A percentile compares a stretch with the other conserved stretches of the same genome.
phyloP scores from a whole-genome alignment of 2,329 filamentous ascomycete species.

The Hypoxylon sp. region DNA sequence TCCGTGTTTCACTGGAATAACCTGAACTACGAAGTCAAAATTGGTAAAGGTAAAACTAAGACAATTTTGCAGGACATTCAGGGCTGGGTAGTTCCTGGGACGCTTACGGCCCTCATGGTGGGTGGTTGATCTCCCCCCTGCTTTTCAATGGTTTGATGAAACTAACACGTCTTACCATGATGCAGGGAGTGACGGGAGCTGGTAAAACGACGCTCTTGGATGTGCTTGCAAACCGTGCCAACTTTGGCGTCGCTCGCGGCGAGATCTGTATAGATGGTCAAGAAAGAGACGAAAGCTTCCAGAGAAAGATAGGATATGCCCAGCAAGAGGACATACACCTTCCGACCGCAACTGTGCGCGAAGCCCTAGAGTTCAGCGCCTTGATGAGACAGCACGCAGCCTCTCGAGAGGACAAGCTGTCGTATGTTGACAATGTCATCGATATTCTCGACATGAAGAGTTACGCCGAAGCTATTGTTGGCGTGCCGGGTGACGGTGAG shows the following conservation, averaged over 20 bases:
- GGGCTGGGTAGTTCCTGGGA: too few relatives aligned
- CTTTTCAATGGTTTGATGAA: too few relatives aligned
- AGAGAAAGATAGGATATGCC: slow-evolving; percentile 89
- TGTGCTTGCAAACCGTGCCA: slow-evolving; percentile 74
- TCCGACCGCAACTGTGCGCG: slow-evolving; percentile 83
- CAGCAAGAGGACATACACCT: slow-evolving; percentile 92
- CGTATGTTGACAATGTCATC: slow-evolving; percentile 89
- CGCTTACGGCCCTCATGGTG: too few relatives aligned
- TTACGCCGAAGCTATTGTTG: slow-evolving; percentile 87
- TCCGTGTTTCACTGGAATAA: slow-evolving; percentile 88
- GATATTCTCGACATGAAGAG: slow-evolving; percentile 86
- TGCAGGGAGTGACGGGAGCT: slow-evolving; percentile 74
- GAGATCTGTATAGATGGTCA: slow-evolving; percentile 76
- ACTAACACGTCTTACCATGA: too few relatives aligned
- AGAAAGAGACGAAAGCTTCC: slow-evolving; percentile 79
- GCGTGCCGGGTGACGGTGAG: slow-evolving; percentile 77
- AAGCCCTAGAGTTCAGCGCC: slow-evolving; percentile 87
- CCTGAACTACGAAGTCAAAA: slow-evolving; percentile 68
- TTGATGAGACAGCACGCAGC: slow-evolving; percentile 81
- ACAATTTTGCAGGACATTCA: too few relatives aligned
- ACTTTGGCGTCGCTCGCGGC: slow-evolving; percentile 75
- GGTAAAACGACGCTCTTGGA: slow-evolving; percentile 80
- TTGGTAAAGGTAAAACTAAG: too few relatives aligned
- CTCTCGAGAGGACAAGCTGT: slow-evolving; percentile 77
- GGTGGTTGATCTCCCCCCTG: too few relatives aligned